Evolutionary conservation across 1,139 yeast genomes (phyloP).

Genomic region (Candida pseudoviswanathii): DNA sequence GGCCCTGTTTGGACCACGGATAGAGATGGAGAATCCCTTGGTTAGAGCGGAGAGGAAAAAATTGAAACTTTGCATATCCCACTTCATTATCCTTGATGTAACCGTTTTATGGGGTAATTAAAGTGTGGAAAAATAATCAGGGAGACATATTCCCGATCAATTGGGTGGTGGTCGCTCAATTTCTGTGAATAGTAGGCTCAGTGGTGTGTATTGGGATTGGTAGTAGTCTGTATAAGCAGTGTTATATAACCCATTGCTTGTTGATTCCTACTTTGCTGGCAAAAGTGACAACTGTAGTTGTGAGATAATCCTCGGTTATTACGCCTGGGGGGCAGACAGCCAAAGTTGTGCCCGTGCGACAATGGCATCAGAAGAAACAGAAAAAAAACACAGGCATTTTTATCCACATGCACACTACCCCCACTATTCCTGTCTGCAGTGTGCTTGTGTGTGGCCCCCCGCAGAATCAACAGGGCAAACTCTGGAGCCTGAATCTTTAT

Average conservation of each 20-base stretch:
- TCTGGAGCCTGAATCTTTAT: not conserved
- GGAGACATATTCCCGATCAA: no score
- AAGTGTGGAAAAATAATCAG: not conserved
- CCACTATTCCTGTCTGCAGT: not conserved
- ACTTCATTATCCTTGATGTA: not conserved
- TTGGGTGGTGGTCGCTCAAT: no score
- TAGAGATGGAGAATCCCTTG: no score
- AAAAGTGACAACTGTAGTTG: no score
- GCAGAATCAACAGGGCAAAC: not conserved
- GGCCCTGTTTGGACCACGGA: no score
- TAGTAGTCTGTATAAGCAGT: no score
- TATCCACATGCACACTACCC: not conserved
- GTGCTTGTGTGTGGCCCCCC: not conserved
- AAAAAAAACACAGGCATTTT: constrained; percentile 2
- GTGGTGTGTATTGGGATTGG: no score
- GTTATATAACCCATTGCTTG: no score
- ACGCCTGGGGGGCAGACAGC: not conserved
- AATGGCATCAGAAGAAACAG: not conserved
- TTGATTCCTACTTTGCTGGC: no score
- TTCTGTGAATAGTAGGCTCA: no score
- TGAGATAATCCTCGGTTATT: not conserved
- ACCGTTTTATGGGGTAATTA: constrained; percentile 3
- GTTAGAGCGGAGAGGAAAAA: not conserved
- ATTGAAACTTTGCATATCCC: not conserved
- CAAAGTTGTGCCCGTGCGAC: not conserved